Conservation (phyloP, 352 stramenopile genomes). For the Phytophthora cryptogea region DNA sequence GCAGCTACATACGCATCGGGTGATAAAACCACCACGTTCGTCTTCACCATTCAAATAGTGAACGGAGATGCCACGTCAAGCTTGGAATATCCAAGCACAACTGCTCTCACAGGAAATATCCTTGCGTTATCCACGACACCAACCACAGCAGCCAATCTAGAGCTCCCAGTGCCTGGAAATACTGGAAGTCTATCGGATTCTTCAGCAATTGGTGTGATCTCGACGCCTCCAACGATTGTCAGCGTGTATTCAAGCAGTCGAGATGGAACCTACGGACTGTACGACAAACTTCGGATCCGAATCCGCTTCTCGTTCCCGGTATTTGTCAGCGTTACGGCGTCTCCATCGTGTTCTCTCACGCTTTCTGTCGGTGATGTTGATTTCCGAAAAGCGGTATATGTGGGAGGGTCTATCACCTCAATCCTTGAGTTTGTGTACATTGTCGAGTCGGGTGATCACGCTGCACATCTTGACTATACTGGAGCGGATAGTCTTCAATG, state of each 20-base stretch:
- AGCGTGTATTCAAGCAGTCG: slow-evolving; percentile 32
- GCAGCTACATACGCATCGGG: slow-evolving; percentile 51
- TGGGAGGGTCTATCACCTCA: slow-evolving; percentile 51
- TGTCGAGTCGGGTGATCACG: slow-evolving; percentile 50
- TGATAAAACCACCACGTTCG: slow-evolving; percentile 32
- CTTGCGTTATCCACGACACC: slow-evolving; percentile 53
- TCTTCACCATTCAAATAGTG: slow-evolving; percentile 49
- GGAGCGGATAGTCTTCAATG: slow-evolving; percentile 47
- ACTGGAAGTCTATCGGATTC: slow-evolving; percentile 44
- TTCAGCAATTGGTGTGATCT: slow-evolving; percentile 42
- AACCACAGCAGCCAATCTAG: slow-evolving; percentile 27
- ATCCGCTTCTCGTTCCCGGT: slow-evolving; percentile 65
- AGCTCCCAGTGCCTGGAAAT: slow-evolving; percentile 40
- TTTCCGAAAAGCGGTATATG: slow-evolving; percentile 43
- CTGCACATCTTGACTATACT: slow-evolving; percentile 56
- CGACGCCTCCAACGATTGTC: slow-evolving; percentile 44
- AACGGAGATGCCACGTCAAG: slow-evolving; percentile 32
- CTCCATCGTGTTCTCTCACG: slow-evolving; percentile 41
- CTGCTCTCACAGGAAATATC: slow-evolving; percentile 45
- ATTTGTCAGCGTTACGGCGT: slow-evolving; percentile 28
- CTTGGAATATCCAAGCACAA: slow-evolving; percentile 47
- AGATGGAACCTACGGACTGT: slow-evolving; percentile 52
- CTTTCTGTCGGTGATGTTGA: slow-evolving; percentile 44
- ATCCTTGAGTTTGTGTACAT: slow-evolving; percentile 63
- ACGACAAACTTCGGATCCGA: slow-evolving; percentile 42